phyloP scores from a whole-genome alignment of 192 early-diverging fungal genomes.

The Backusella circina region DNA sequence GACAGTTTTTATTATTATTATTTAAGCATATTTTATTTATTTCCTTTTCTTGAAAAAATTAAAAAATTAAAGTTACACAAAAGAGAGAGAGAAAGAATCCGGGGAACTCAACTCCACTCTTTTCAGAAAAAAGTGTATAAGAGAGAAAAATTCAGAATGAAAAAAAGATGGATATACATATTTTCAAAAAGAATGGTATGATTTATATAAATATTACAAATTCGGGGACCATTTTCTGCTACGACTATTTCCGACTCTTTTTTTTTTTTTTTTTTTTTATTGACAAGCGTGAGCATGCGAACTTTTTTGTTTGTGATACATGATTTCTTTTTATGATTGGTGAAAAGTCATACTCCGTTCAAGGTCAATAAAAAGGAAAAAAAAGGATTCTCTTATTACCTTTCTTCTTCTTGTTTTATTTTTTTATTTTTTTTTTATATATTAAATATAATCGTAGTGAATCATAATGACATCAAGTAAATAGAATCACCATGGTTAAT shows the following conservation, averaged over 20 bases:
- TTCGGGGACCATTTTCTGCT: background rate
- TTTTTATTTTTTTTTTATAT: background rate
- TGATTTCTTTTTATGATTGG: background rate
- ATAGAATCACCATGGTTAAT: background rate
- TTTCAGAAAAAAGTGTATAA: background rate
- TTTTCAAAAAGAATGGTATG: background rate
- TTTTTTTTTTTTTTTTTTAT: background rate
- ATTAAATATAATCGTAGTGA: background rate
- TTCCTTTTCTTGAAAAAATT: background rate
- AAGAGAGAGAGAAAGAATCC: background rate
- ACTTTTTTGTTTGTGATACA: background rate
- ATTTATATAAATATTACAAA: background rate
- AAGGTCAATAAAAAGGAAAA: background rate
- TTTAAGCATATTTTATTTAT: background rate
- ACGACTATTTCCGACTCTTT: background rate
- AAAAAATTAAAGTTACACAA: background rate
- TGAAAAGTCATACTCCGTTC: background rate
- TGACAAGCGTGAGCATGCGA: background rate
- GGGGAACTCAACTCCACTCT: background rate
- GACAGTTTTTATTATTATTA: background rate
- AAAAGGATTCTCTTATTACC: background rate
- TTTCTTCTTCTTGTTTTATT: background rate
- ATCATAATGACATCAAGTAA: constrained; percentile 1
- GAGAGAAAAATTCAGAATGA: background rate
- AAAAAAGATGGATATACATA: background rate